phyloP scores from a whole-genome alignment of 1,284 basidiomycete genomes.

The Austroboletus niveus region DNA sequence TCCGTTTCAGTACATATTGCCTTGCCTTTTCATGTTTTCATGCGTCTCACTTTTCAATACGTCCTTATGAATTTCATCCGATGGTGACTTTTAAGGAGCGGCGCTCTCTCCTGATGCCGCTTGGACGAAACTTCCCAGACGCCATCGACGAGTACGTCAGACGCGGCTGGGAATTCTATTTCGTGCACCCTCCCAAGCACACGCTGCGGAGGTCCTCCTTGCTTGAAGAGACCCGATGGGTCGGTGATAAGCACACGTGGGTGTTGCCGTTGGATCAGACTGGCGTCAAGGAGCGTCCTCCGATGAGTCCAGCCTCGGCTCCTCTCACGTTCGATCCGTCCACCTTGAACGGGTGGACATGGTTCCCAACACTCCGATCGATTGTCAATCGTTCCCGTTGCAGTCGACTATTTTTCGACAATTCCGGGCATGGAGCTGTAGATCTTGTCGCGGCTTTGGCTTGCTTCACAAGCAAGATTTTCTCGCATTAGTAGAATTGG shows the following conservation, averaged over 20 bases:
- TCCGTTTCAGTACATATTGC: no score
- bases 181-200: not conserved
- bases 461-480: constrained; percentile 8
- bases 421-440: constrained; percentile 9
- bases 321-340: constrained; percentile 26
- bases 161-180: constrained; percentile 32
- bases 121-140: not conserved
- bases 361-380: not conserved
- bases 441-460: constrained; percentile 10
- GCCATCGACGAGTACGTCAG: constrained; percentile 28
- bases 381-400: not conserved
- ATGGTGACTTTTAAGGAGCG: constrained; percentile 32
- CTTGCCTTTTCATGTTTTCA: constrained; percentile 31
- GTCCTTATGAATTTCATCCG: constrained; percentile 35
- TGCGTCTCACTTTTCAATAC: constrained; percentile 40
- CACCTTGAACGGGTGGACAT: constrained; percentile 26
- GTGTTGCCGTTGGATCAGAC: constrained; percentile 24
- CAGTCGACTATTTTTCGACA: constrained; percentile 22
- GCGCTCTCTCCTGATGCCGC: constrained; percentile 8
- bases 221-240: constrained; percentile 19
- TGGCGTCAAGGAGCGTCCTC: constrained; percentile 19
- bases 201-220: constrained; percentile 11
- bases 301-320: constrained; percentile 11
- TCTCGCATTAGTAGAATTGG: constrained; percentile 17
- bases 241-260: constrained; percentile 30